Base-by-base conservation (phyloP, 164 flowering plant species). In the Kalanchoe fedtschenkoi region DNA sequence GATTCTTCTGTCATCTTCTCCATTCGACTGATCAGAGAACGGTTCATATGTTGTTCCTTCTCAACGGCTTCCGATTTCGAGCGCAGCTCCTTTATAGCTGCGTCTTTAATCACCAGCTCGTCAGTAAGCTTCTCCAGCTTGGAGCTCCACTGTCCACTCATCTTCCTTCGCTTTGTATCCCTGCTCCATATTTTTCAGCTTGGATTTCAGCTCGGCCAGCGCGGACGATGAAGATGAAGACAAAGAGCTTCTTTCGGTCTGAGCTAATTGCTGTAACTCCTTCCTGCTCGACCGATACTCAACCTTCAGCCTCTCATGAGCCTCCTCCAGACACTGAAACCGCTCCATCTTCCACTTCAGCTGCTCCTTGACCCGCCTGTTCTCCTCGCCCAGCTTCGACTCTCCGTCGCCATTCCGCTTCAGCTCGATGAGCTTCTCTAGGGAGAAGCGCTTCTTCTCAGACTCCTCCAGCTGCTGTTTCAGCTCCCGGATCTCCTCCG, bases 271-370 rank as follows among this genome's bases (percentile, higher is more conserved):
- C 24, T 66, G 64, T 60, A 72, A 76, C 60, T 78, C 80, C 56
- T 72, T 70, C 71, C 74, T 77, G 56, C 70, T 71, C 34, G 37
- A 61, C 46, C 26, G 66, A 54, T 80, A 80, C 61, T 81, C 69
- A 22, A 66, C 61, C 58, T 72, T 71, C 44, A 83, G 72, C 71
- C 70, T 80, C 24, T 75, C 30, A 33, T 81, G 79, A 38, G 87
- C 90, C 72, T 84, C 83, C 69, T 83, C 78, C 11, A 87, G 83
- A 71, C 85, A 83, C 10, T 66, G 41, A 57, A 87, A 83, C 65
- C 81, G 88, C 67, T 87, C 95, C 32, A 68, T 77, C 80, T 78
- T 87, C 88, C 90, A 83, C 63, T 87, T 87, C 15, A 85, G 72
- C 74, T 78, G 68, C 29, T 80, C 82, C 61, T 69, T 74, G 2